Evolutionary conservation across 208 protist species (phyloP).

Genomic region (Acanthamoeba sp.): DNA sequence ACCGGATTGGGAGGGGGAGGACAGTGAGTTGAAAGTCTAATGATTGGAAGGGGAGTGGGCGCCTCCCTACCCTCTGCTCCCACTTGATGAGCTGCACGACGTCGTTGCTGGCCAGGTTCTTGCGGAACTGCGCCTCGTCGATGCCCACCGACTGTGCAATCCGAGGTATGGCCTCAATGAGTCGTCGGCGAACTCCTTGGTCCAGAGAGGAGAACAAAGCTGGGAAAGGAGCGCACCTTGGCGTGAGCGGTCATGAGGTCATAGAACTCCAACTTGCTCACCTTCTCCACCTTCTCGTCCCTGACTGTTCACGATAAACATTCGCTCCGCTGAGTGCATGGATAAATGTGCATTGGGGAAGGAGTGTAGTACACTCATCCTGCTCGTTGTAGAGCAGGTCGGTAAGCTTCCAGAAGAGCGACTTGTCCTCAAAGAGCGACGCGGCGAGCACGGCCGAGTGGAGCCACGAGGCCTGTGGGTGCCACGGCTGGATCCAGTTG

Average conservation of each 20-base stretch:
- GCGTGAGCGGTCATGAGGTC: conserved; percentile 34
- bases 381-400: conserved; percentile 66
- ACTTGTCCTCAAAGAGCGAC: conserved; percentile 23
- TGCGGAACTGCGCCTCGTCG: conserved; percentile 41
- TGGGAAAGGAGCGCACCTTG: neutral
- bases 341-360: neutral
- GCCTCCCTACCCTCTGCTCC: conserved; percentile 67
- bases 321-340: neutral
- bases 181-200: neutral
- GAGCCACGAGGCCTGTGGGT: conserved; percentile 60
- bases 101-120: conserved; percentile 57
- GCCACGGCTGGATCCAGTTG: conserved; percentile 73
- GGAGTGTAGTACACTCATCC: neutral
- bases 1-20: neutral
- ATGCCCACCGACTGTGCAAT: conserved; percentile 49
- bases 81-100: conserved; percentile 69
- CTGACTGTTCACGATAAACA: neutral
- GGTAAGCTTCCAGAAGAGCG: conserved; percentile 56
- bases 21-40: neutral
- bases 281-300: conserved; percentile 53
- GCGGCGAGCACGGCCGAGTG: conserved; percentile 54
- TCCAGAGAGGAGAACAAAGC: neutral
- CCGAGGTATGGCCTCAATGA: no score
- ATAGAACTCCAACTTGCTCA: conserved; percentile 60
- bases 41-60: neutral